A percentile compares a stretch with the other conserved stretches of the same genome.
Conservation (phyloP, 805 yeast species). For the Osmozyma mogii region DNA sequence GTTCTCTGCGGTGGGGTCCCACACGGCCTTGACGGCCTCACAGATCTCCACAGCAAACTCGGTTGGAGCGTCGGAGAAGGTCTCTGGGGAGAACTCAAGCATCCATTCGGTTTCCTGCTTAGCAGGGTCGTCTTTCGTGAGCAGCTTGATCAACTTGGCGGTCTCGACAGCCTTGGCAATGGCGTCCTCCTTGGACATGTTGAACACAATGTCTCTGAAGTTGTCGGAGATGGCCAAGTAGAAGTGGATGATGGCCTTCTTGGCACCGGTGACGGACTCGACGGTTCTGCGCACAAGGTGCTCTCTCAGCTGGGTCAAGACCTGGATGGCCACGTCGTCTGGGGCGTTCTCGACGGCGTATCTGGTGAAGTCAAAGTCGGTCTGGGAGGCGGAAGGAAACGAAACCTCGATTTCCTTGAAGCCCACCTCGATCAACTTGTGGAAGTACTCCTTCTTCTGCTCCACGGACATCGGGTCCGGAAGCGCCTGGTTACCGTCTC, state of each 20-base stretch:
- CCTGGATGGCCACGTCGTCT: conserved; percentile 66
- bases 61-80: conserved; percentile 66
- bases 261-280: conserved; percentile 66
- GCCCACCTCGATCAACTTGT: conserved; percentile 63
- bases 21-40: conserved; percentile 69
- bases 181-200: conserved; percentile 64
- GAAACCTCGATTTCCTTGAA: conserved; percentile 77
- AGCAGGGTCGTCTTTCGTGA: conserved; percentile 68
- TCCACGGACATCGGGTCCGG: conserved; percentile 78
- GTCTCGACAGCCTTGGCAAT: conserved; percentile 63
- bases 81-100: conserved; percentile 72
- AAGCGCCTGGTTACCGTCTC: conserved; percentile 76
- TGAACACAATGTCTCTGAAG: conserved; percentile 69
- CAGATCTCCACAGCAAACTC: conserved; percentile 71
- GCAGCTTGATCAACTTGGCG: conserved; percentile 55
- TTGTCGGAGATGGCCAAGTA: conserved; percentile 71
- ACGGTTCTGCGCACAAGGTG: conserved; percentile 67
- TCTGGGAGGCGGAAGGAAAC: conserved; percentile 76
- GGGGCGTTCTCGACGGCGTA: conserved; percentile 76
- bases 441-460: conserved; percentile 68
- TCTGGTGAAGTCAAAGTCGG: conserved; percentile 75
- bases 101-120: conserved; percentile 60
- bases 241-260: conserved; percentile 62
- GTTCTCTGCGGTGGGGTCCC: conserved; percentile 70
- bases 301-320: conserved; percentile 70